phyloP scores from a whole-genome alignment of 176 grass and related monocot species.

The Saccharum spontaneum region DNA sequence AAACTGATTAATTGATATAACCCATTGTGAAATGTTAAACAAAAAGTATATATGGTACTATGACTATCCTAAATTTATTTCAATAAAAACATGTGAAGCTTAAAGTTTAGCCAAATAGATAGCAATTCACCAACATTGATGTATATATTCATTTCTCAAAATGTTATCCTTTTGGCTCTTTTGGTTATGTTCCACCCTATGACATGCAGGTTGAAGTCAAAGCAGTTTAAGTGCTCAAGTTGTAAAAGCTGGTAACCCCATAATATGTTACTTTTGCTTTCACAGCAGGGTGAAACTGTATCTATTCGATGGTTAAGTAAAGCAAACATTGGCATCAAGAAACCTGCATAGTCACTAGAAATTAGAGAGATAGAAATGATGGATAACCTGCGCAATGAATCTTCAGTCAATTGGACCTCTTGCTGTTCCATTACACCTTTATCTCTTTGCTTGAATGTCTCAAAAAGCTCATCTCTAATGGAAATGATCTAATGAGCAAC shows the following conservation, averaged over 20 bases:
- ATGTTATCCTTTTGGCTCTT: background rate
- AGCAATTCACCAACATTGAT: background rate
- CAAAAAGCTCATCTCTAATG: constrained; percentile 92
- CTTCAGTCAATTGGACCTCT: constrained; percentile 82
- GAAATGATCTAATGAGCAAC: constrained; percentile 69
- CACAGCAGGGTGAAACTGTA: background rate
- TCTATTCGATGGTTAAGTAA: constrained; percentile 2
- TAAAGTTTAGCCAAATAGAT: constrained; percentile 1
- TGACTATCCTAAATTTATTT: constrained; percentile 21
- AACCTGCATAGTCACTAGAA: background rate
- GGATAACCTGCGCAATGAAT: constrained; percentile 80
- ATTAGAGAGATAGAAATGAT: background rate
- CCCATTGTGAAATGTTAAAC: background rate
- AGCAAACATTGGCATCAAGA: background rate
- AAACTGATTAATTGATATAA: background rate
- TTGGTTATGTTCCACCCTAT: background rate
- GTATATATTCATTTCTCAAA: constrained; percentile 13
- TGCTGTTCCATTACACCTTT: constrained; percentile 82
- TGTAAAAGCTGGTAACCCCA: background rate
- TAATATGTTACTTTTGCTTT: background rate
- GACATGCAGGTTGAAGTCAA: background rate
- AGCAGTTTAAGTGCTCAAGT: background rate
- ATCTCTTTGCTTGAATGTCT: constrained; percentile 91
- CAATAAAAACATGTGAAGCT: constrained; percentile 17
- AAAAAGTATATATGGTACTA: background rate